These are phyloP conservation scores for Trichoderma sp. DNA, from an alignment of 2,329 filamentous ascomycete genomes.

Conservation along the genomic window DNA sequence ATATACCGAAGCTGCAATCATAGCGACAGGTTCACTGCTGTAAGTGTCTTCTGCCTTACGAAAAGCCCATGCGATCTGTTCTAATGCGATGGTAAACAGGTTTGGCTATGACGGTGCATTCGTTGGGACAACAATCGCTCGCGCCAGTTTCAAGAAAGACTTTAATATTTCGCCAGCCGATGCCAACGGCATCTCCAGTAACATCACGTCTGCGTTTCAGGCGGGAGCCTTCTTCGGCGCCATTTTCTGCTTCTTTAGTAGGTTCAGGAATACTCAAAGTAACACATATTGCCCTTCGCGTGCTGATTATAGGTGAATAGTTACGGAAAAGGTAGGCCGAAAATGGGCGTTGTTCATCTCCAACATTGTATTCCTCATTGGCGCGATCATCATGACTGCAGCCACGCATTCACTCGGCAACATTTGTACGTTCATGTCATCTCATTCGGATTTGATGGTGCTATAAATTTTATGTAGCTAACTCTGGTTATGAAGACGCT, in stretches of 20 bases:
- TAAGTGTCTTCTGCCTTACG: conserved; percentile 16
- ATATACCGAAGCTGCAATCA: conserved; percentile 47
- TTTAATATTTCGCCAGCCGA: conserved; percentile 33
- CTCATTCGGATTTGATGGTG: accelerated
- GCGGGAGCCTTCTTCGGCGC: conserved; percentile 55
- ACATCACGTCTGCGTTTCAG: conserved; percentile 49
- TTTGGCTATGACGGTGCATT: conserved; percentile 56
- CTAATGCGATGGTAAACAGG: conserved; percentile 27
- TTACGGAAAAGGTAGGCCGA: conserved; percentile 49
- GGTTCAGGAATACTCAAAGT: not conserved
- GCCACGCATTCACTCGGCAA: conserved; percentile 41
- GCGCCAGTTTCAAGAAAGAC: conserved; percentile 46
- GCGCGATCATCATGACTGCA: conserved; percentile 44
- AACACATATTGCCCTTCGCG: not conserved
- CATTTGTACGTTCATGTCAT: conserved; percentile 37
- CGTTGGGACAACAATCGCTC: conserved; percentile 53
- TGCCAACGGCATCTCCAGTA: conserved; percentile 35
- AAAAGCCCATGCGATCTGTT: not conserved
- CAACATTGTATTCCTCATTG: conserved; percentile 45
- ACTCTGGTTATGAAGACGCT: conserved; percentile 45
- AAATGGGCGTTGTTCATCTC: conserved; percentile 48
- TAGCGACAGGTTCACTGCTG: conserved; percentile 47
- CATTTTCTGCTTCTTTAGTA: conserved; percentile 45
- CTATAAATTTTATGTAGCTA: not conserved
- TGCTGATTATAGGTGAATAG: conserved; percentile 23